A percentile compares a stretch with the other conserved stretches of the same genome.
phyloP scores from a whole-genome alignment of 73 alveolate genomes.

The Diophrys appendiculata region DNA sequence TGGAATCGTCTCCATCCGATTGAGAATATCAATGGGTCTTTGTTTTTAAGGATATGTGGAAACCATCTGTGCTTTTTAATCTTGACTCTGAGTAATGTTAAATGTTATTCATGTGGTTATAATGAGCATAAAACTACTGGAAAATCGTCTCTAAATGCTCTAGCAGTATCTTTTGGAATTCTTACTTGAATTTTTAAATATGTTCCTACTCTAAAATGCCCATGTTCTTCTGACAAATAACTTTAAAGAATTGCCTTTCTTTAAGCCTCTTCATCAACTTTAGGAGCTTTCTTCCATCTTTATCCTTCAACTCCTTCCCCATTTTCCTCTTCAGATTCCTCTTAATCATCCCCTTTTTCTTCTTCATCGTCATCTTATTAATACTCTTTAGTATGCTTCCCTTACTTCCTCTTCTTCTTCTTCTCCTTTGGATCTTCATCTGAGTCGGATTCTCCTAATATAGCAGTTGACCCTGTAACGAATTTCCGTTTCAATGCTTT shows the following conservation, averaged over 20 bases:
- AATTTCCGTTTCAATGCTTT: constrained; percentile 56
- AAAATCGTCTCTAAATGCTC: constrained; percentile 68
- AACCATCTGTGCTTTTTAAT: constrained; percentile 97
- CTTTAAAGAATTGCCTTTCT: constrained; percentile 19
- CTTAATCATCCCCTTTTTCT: constrained; percentile 48
- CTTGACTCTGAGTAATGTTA: constrained; percentile 87
- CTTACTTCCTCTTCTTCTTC: constrained; percentile 67
- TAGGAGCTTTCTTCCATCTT: constrained; percentile 26
- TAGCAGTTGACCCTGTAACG: constrained; percentile 64
- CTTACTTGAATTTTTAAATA: constrained; percentile 91
- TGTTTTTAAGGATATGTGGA: constrained; percentile 95
- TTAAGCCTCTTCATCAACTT: constrained; percentile 15
- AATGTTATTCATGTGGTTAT: constrained; percentile 67
- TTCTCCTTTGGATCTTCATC: constrained; percentile 55
- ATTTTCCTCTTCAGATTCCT: constrained; percentile 36
- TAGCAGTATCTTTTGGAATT: constrained; percentile 67
- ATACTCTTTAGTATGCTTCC: constrained; percentile 55
- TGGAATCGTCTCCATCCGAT: constrained; percentile 99
- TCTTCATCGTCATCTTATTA: constrained; percentile 56
- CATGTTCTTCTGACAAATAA: constrained; percentile 47
- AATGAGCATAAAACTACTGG: constrained; percentile 85
- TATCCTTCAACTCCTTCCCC: constrained; percentile 49
- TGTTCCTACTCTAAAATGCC: constrained; percentile 77
- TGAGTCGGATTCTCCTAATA: constrained; percentile 47
- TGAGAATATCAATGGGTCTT: constrained; percentile 96